Evolutionary conservation across 2,329 filamentous ascomycete genomes (phyloP).

Genomic region (Cladosporium austrohemisphaericum): DNA sequence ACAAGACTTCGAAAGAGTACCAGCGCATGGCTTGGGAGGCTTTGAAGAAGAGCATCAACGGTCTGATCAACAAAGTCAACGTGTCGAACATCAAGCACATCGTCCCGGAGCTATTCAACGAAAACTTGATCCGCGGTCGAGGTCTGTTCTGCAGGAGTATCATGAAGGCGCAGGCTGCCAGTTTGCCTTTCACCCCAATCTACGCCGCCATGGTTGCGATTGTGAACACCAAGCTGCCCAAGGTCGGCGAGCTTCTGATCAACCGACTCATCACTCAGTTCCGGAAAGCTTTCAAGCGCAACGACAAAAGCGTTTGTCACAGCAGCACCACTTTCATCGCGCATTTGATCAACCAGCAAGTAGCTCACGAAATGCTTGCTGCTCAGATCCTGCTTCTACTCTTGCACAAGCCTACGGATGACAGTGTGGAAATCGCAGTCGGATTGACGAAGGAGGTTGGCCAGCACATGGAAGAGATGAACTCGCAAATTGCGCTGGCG

Average conservation of each 20-base stretch:
- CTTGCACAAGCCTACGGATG: constrained; percentile 91
- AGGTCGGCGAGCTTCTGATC: constrained; percentile 86
- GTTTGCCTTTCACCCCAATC: constrained; percentile 91
- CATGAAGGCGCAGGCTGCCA: constrained; percentile 97
- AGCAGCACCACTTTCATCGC: constrained; percentile 93
- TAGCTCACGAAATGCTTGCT: constrained; percentile 87
- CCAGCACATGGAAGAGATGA: constrained; percentile 94
- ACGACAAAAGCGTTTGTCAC: constrained; percentile 93
- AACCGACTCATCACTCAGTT: constrained; percentile 87
- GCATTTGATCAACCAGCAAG: constrained; percentile 93
- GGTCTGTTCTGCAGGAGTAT: constrained; percentile 93
- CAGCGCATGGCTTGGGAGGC: constrained; percentile 99
- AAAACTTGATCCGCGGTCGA: constrained; percentile 87
- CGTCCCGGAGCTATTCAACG: constrained; percentile 89
- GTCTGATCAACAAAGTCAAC: constrained; percentile 98
- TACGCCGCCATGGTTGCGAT: constrained; percentile 95
- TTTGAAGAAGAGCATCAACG: constrained; percentile 97
- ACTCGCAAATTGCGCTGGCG: constrained; percentile 75
- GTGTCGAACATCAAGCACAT: constrained; percentile 97
- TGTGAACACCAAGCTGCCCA: constrained; percentile 94
- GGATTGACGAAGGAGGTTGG: constrained; percentile 90
- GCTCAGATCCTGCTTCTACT: constrained; percentile 90
- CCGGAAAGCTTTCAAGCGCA: constrained; percentile 89
- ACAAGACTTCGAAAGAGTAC: constrained; percentile 94
- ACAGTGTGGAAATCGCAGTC: constrained; percentile 96